Conservation (phyloP, 164 flowering plant species). For the Vitis vinifera region DNA sequence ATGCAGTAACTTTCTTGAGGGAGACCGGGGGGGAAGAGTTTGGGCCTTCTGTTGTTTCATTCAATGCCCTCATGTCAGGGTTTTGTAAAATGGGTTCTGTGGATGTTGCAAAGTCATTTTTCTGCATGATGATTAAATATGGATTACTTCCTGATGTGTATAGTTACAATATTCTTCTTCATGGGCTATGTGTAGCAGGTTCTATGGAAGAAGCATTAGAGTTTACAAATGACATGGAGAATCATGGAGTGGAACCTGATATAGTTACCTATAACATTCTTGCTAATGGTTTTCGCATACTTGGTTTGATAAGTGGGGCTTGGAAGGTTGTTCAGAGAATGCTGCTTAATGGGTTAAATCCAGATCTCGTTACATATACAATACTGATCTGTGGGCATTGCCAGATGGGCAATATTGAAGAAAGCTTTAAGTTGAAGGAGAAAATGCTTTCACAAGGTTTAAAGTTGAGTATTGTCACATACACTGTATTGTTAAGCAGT, state of each 20-base stretch:
- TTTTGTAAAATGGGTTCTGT: slow-evolving; percentile 57
- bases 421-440: slow-evolving; percentile 45
- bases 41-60: slow-evolving; percentile 46
- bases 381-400: slow-evolving; percentile 61
- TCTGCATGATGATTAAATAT: slow-evolving; percentile 62
- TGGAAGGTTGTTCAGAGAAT: slow-evolving; percentile 38
- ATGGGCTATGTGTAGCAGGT: slow-evolving; percentile 67
- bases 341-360: slow-evolving; percentile 40
- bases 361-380: slow-evolving; percentile 48
- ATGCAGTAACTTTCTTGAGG: slow-evolving; percentile 47
- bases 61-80: slow-evolving; percentile 64
- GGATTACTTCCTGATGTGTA: slow-evolving; percentile 63
- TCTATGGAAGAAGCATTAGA: slow-evolving; percentile 66
- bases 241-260: slow-evolving; percentile 60
- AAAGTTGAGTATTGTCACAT: slow-evolving; percentile 40
- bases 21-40: slow-evolving; percentile 30
- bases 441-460: slow-evolving; percentile 53
- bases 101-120: slow-evolving; percentile 58
- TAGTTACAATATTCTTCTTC: slow-evolving; percentile 76
- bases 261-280: slow-evolving; percentile 61
- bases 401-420: slow-evolving; percentile 45
- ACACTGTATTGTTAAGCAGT: slow-evolving; percentile 49
- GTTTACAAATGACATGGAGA: slow-evolving; percentile 57
- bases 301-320: slow-evolving; percentile 46
- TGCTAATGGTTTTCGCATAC: slow-evolving; percentile 55